These are phyloP conservation scores for Venturia nashicola DNA, from an alignment of 2,329 filamentous ascomycete genomes.

Conservation along the genomic window DNA sequence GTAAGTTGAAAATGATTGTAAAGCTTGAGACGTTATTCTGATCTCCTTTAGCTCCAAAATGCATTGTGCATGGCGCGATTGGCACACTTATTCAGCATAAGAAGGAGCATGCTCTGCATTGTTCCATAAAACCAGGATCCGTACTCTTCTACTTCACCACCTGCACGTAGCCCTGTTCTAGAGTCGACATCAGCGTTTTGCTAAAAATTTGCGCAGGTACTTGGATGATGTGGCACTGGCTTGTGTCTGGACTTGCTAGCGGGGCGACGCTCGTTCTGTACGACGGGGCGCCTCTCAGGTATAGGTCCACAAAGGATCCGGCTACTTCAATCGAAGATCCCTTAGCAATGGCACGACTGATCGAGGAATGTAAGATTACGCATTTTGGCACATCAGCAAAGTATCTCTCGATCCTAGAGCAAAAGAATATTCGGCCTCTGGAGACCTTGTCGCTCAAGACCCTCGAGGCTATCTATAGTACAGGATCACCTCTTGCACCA, in stretches of 20 bases:
- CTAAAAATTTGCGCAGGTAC: constrained; percentile 19
- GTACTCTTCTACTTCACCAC: constrained; percentile 89
- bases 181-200: too few species aligned
- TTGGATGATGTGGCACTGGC: constrained; percentile 99
- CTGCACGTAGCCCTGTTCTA: constrained; percentile 34
- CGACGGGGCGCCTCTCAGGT: constrained; percentile 77
- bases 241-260: constrained; percentile 70
- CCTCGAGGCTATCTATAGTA: constrained; percentile 83
- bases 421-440: constrained; percentile 52
- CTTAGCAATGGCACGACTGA: constrained; percentile 69
- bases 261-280: constrained; percentile 80
- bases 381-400: constrained; percentile 94
- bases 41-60: constrained; percentile 51
- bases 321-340: constrained; percentile 50
- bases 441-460: constrained; percentile 39
- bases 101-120: constrained; percentile 86
- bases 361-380: constrained; percentile 70
- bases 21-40: not conserved
- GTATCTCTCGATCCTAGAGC: constrained; percentile 83
- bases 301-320: constrained; percentile 22
- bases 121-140: constrained; percentile 60
- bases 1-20: not conserved
- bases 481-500: constrained; percentile 80
- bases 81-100: constrained; percentile 93
- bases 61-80: constrained; percentile 83